Evolutionary conservation across 805 yeast genomes (phyloP), one percentile per base, ranked within the genome.

Genomic region (Starmerella asiatica): DNA sequence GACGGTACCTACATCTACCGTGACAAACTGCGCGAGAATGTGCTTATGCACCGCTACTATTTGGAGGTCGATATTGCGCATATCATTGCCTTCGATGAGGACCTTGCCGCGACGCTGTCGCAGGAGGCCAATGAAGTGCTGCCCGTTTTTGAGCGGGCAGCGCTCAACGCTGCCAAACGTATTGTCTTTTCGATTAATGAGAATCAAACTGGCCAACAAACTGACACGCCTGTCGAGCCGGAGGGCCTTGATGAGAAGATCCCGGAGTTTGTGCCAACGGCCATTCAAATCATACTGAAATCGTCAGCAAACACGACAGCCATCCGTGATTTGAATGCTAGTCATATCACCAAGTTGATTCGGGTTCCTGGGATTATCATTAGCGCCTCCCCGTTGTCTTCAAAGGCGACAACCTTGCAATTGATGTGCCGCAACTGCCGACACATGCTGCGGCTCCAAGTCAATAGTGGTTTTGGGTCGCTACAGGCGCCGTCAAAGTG

Each of bases 341-440:
- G 79, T 35, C 83, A 83, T 56, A 85, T 91, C 45, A 75, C 95
- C 20, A 82, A 84, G 57, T 79, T 91, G 39, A 88, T 91, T 27
- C 69, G 94, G 40, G 73, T 91, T 32, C 81, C 94, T 17, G 99
- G 99, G 23, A 91, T 91, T 52, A 71, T 91, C 51, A 88, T 91
- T 43, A 79, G 93, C 37, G 81, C 96, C 1, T 81, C 94, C 3
- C 86, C 93, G 21, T 68, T 91, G 40, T 68, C 79, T 26, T 85
- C 96, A 1, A 76, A 91, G 52, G 94, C 97, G 20, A 80, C 94
- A 0, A 68, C 67, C 40, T 74, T 86, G 23, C 85, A 81, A 48
- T 64, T 91, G 40, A 75, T 86, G 70, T 91, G 98, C 62, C 73
- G 93, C 45, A 69, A 72, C 38, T 91, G 98, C 62, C 73, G 84